Conservation (phyloP, 2,329 filamentous ascomycete genomes). For the Chalaropsis thielavioides region DNA sequence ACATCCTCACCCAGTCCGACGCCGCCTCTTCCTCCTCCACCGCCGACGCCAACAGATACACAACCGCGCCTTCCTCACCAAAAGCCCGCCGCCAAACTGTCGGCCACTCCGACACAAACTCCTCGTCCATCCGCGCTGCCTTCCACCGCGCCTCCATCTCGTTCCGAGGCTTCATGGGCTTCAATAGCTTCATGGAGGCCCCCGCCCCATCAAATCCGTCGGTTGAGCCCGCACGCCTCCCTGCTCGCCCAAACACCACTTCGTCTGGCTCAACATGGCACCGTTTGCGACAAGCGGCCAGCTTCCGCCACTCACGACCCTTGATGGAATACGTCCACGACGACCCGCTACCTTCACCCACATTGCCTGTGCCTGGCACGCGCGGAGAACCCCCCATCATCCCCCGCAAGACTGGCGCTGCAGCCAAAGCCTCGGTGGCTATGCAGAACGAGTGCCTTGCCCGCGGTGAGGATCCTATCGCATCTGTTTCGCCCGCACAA, state of each 20-base stretch:
- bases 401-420: constrained; percentile 43
- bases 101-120: constrained; percentile 21
- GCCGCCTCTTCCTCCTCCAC: not conserved
- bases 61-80: constrained; percentile 22
- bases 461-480: constrained; percentile 5
- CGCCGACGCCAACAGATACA: constrained; percentile 21
- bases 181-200: constrained; percentile 25
- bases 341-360: constrained; percentile 18
- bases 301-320: constrained; percentile 35
- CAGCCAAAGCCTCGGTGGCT: constrained; percentile 46
- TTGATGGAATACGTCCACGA: constrained; percentile 24
- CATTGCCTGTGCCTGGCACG: constrained; percentile 32
- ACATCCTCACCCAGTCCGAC: constrained; percentile 21
- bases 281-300: constrained; percentile 36
- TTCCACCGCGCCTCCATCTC: constrained; percentile 42
- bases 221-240: constrained; percentile 29
- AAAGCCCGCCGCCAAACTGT: constrained; percentile 20
- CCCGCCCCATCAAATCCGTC: constrained; percentile 22
- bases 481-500: not conserved
- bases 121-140: constrained; percentile 34
- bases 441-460: constrained; percentile 38
- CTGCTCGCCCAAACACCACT: constrained; percentile 3
- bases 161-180: constrained; percentile 37
- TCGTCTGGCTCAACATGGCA: constrained; percentile 27
- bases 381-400: constrained; percentile 45